Evolutionary conservation across 768 basidiomycete genomes (phyloP), one percentile per base, ranked within the genome.

Genomic region (Udeniomyces megalosporus): DNA sequence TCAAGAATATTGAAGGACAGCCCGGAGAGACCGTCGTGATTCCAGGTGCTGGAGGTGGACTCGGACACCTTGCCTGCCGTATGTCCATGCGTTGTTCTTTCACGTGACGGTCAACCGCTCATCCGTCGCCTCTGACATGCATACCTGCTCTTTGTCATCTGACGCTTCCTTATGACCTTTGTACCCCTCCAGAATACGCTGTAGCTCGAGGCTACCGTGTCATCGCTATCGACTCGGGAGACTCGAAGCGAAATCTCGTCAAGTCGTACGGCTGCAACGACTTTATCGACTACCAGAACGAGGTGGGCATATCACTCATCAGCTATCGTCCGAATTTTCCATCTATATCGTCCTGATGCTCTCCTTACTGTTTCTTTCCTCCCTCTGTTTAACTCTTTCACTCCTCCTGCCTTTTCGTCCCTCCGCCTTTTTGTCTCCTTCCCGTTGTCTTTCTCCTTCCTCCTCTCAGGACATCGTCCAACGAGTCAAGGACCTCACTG

Each of bases 11-110:
- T 14, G 8, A 14, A 31, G 50, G 50, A 28, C n/a, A 31, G n/a
- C 50, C 50, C 5, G 50, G 50, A 52, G 50, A 52, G 38, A 17
- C 17, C 38, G 38, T 42, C 17, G 38, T 42, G 17, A 55, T 60
- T 59, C 61, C 71, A 5, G 73, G 73, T 61, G 71, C 71, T n/a
- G 73, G 71, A 58, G 73, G 73, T 61, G 86, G 88, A 15, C 81
- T 89, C 34, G 88, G 88, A 8, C 85, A 88, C 74, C 78, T 92
- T 32, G 85, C 86, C 28, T 72, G 88, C 32, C 88, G 91, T 17
- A 78, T 77, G 48, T 79, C 80, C 28, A 83, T 84, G 76, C 87
- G 88, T 45, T 28, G 53, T n/a, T 22, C 17, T 15, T 28, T 32
- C n/a, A n/a, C n/a, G n/a, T n/a, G n/a, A n/a, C n/a, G n/a, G n/a